Conservation (phyloP, 2,329 filamentous ascomycete genomes). For the Xylariaceae sp. region DNA sequence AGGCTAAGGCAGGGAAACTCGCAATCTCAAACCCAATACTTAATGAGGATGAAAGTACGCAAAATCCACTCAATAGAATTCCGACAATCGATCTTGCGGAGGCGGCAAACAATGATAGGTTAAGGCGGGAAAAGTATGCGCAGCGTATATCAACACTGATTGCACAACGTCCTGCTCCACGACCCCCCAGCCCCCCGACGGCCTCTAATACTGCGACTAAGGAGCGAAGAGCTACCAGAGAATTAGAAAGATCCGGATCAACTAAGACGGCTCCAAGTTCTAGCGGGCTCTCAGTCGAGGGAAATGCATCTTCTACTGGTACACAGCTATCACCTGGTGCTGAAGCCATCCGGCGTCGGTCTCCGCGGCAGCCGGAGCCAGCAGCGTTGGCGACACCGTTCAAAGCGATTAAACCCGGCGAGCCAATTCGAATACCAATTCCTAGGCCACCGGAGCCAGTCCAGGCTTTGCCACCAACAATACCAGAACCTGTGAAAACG, state of each 20-base stretch:
- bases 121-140: constrained; percentile 46
- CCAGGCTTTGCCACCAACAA: constrained; percentile 34
- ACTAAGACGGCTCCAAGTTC: constrained; percentile 33
- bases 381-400: constrained; percentile 30
- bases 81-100: constrained; percentile 56
- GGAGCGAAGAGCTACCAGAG: constrained; percentile 48
- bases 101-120: constrained; percentile 53
- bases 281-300: constrained; percentile 39
- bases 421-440: constrained; percentile 42
- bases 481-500: constrained; percentile 44
- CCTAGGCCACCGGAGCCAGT: constrained; percentile 43
- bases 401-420: constrained; percentile 37
- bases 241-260: constrained; percentile 34
- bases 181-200: constrained; percentile 41
- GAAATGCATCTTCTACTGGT: constrained; percentile 51
- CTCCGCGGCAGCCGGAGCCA: constrained; percentile 49
- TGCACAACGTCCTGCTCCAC: constrained; percentile 46
- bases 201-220: constrained; percentile 44
- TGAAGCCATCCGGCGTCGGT: constrained; percentile 58
- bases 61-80: constrained; percentile 38
- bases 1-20: constrained; percentile 46
- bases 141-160: constrained; percentile 41
- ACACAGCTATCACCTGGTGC: constrained; percentile 57
- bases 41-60: constrained; percentile 31
- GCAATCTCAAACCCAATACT: constrained; percentile 59